phyloP scores from a whole-genome alignment of 108 stramenopile species.

The Cyclostephanos invisitatus region DNA sequence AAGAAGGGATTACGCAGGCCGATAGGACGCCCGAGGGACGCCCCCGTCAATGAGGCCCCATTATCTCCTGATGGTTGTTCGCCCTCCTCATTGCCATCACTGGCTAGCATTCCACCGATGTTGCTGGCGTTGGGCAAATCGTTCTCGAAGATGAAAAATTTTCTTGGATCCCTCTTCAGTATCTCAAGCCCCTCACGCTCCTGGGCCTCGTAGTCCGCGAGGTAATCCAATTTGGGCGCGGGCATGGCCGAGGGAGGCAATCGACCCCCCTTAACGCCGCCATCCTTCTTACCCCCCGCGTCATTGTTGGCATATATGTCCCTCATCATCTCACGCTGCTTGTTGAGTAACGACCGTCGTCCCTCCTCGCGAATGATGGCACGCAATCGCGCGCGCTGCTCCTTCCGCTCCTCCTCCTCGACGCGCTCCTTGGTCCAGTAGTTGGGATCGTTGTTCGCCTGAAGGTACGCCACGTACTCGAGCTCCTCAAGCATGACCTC shows the following conservation, averaged over 20 bases:
- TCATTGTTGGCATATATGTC: conserved; percentile 52
- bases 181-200: conserved; percentile 77
- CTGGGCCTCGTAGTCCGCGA: conserved; percentile 73
- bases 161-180: conserved; percentile 70
- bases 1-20: conserved; percentile 66
- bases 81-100: conserved; percentile 16
- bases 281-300: background rate
- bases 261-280: conserved; percentile 29
- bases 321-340: conserved; percentile 67
- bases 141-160: conserved; percentile 80
- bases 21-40: conserved; percentile 71
- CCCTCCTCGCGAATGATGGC: conserved; percentile 74
- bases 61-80: conserved; percentile 8
- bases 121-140: conserved; percentile 34
- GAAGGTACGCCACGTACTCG: conserved; percentile 61
- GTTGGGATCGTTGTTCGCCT: conserved; percentile 62
- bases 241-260: conserved; percentile 58
- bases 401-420: conserved; percentile 47
- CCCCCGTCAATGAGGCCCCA: conserved; percentile 25
- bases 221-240: conserved; percentile 66
- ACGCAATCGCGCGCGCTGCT: conserved; percentile 74
- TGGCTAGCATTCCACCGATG: conserved; percentile 11
- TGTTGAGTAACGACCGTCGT: conserved; percentile 60
- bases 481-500: conserved; percentile 67
- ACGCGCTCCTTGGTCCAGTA: conserved; percentile 80